Conservation (phyloP, 2,329 filamentous ascomycete genomes). For the Arthrobotrys entomopaga region DNA sequence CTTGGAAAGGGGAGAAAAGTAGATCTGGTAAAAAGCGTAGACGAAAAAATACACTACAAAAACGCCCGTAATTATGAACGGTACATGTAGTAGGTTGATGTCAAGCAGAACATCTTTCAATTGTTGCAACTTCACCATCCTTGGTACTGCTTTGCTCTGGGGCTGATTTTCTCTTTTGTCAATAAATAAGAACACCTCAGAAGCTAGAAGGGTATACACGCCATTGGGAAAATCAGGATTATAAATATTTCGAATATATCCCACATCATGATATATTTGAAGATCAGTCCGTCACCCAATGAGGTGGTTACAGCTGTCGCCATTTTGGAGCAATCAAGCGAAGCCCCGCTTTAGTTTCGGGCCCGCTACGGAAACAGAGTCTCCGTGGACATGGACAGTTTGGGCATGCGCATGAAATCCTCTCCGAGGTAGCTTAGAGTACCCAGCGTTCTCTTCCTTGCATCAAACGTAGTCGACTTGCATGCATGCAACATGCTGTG, state of each 20-base stretch:
- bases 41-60: slow-evolving; percentile 1
- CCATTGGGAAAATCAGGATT: slow-evolving; percentile 30
- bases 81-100: slow-evolving; percentile 25
- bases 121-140: slow-evolving; percentile 19
- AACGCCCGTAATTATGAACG: slow-evolving; percentile 22
- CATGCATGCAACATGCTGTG: slow-evolving; percentile 28
- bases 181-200: slow-evolving; percentile 30
- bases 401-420: slow-evolving; percentile 27
- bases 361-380: slow-evolving; percentile 21
- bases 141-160: slow-evolving; percentile 22
- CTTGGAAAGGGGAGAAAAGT: slow-evolving; percentile 42
- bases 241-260: slow-evolving; percentile 29
- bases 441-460: slow-evolving; percentile 29
- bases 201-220: slow-evolving; percentile 13
- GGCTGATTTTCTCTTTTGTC: slow-evolving; percentile 21
- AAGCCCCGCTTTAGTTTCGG: slow-evolving; percentile 23
- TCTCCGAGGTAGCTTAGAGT: slow-evolving; percentile 13
- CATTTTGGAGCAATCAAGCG: slow-evolving; percentile 27
- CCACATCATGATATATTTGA: too few relatives aligned
- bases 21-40: slow-evolving; percentile 30
- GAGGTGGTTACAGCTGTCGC: slow-evolving; percentile 27
- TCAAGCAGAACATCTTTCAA: slow-evolving; percentile 24
- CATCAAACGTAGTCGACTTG: slow-evolving; percentile 24
- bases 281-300: slow-evolving; percentile 23
- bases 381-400: slow-evolving; percentile 15